A percentile compares a stretch with the other conserved stretches of the same genome.
Conservation (phyloP, 2,329 filamentous ascomycete species). For the Bipolaris oryzae region DNA sequence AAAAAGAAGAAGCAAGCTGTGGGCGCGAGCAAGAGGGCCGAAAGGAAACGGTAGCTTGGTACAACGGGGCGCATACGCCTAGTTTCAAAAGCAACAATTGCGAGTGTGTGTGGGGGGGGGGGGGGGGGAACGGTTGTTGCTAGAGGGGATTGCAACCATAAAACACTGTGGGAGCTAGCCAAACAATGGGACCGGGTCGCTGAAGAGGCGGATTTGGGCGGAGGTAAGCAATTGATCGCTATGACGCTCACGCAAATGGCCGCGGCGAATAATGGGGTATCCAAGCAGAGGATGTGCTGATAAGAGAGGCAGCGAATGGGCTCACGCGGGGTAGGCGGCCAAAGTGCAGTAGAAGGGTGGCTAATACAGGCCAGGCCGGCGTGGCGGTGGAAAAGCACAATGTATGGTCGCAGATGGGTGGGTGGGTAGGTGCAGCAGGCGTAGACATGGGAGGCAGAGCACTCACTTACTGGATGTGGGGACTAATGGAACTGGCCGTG, state of each 20-base stretch:
- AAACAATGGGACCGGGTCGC: conserved; percentile 23
- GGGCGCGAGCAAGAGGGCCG: background rate
- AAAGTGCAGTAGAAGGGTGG: conserved; percentile 22
- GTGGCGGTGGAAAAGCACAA: conserved; percentile 21
- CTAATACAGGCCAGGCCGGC: conserved; percentile 30
- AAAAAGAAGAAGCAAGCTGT: background rate
- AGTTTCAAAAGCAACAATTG: conserved; percentile 30
- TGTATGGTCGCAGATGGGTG: conserved; percentile 16
- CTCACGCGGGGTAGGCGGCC: conserved; percentile 34
- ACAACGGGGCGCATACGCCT: conserved; percentile 10
- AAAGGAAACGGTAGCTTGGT: conserved; percentile 3
- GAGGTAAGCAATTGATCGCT: conserved; percentile 25
- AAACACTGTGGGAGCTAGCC: conserved; percentile 17
- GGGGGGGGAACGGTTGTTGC: conserved; percentile 9
- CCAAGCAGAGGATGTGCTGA: conserved; percentile 33
- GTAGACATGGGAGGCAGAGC: conserved; percentile 20
- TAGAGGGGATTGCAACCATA: conserved; percentile 14
- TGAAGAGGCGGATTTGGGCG: conserved; percentile 27
- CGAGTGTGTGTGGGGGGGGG: no score
- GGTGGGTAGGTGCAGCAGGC: conserved; percentile 22
- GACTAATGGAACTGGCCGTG: conserved; percentile 33
- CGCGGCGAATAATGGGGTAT: conserved; percentile 36
- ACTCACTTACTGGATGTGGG: conserved; percentile 45
- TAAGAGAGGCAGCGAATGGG: conserved; percentile 45
- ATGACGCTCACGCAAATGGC: conserved; percentile 30